A percentile compares a stretch with the other conserved stretches of the same genome.
Conservation (phyloP, 75 land plant species). For the Sequoiadendron giganteum region DNA sequence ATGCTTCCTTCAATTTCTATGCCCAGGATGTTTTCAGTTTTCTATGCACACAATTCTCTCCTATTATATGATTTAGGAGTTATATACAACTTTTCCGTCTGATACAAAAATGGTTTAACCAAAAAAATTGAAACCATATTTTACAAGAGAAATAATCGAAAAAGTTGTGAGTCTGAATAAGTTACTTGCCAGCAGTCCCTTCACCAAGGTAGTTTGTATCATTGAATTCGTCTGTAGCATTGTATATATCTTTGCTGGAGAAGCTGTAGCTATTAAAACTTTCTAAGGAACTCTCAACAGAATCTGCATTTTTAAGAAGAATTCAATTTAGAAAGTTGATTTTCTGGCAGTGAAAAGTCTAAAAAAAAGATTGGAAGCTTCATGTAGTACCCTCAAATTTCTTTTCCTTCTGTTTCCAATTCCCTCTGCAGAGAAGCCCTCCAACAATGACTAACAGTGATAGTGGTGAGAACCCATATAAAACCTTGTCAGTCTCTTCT, state of each 20-base stretch:
- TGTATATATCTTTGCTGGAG: conserved; percentile 38
- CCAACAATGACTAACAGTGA: background rate
- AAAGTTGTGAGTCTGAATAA: background rate
- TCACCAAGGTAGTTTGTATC: conserved; percentile 42
- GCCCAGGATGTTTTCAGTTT: background rate
- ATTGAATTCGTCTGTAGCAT: conserved; percentile 46
- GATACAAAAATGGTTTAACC: background rate
- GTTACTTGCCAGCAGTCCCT: conserved; percentile 46
- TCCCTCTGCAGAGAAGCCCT: conserved; percentile 2
- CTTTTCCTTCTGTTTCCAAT: background rate
- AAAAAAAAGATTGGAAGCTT: background rate
- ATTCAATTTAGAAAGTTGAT: background rate
- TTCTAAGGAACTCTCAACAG: background rate
- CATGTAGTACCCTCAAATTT: background rate
- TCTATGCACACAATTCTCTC: background rate
- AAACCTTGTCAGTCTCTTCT: background rate
- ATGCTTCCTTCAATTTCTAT: no score
- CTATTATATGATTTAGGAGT: background rate
- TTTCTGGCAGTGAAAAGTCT: background rate
- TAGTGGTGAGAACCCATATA: background rate
- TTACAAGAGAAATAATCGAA: background rate
- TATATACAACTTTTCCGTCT: background rate
- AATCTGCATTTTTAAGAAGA: conserved; percentile 12
- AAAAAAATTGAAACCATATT: background rate
- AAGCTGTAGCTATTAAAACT: conserved; percentile 24